phyloP scores from a whole-genome alignment of 495 filamentous ascomycete species.

The Neurospora sublineolata region DNA sequence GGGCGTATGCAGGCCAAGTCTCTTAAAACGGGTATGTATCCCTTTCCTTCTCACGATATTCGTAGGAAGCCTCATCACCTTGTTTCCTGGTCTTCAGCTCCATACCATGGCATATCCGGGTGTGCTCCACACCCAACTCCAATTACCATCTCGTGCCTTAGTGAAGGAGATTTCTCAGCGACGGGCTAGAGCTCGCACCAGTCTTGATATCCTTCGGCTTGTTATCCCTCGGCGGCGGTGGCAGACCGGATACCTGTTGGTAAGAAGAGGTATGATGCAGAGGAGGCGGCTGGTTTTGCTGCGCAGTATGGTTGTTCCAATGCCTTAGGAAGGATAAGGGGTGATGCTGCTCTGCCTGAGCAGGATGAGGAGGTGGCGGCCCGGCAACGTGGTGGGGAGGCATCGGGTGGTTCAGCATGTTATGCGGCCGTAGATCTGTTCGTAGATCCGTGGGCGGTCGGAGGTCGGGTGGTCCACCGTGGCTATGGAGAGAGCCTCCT shows the following conservation, averaged over 20 bases:
- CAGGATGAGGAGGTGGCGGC: constrained; percentile 22
- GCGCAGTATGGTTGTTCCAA: constrained; percentile 5
- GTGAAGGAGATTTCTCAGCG: constrained; percentile 61
- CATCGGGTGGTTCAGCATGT: constrained; percentile 19
- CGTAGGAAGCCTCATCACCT: not conserved
- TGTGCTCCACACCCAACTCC: not conserved
- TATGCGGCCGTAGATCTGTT: constrained; percentile 18
- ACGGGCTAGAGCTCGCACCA: constrained; percentile 65
- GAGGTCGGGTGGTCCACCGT: constrained; percentile 12
- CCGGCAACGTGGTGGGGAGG: constrained; percentile 6
- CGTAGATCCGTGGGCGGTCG: not conserved
- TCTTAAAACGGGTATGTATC: not conserved
- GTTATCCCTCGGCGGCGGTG: constrained; percentile 1
- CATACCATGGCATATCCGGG: not conserved
- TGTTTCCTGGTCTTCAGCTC: not conserved
- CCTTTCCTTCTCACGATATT: not conserved
- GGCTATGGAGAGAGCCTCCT: constrained; percentile 10
- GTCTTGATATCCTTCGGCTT: constrained; percentile 29
- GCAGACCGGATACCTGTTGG: constrained; percentile 4
- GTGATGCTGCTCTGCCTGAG: constrained; percentile 20
- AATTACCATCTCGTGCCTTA: constrained; percentile 16
- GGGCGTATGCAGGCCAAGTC: not conserved
- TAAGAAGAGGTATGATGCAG: constrained; percentile 27
- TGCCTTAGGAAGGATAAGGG: constrained; percentile 25
- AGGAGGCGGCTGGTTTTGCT: constrained; percentile 1